phyloP scores from a whole-genome alignment of 352 stramenopile genomes.

The Globisporangium rhizosaccharum region DNA sequence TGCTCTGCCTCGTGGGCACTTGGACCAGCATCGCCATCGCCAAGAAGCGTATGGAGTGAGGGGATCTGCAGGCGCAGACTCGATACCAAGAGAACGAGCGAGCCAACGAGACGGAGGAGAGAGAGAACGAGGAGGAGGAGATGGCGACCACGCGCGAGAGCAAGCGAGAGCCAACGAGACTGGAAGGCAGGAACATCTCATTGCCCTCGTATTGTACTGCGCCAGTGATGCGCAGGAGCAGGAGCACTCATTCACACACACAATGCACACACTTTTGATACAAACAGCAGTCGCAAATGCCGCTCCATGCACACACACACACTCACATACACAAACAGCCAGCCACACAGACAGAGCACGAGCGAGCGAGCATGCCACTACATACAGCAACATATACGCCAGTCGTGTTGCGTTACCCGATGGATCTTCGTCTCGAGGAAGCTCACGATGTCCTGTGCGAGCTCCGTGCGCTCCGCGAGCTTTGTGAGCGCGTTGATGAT shows the following conservation, averaged over 20 bases:
- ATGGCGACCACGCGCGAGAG: background rate
- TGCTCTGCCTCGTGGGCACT: too few species aligned
- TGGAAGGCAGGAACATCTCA: background rate
- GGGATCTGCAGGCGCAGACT: too few species aligned
- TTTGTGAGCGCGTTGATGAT: constrained; percentile 88
- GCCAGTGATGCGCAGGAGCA: background rate
- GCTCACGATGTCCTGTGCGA: constrained; percentile 78
- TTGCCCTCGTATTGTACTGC: background rate
- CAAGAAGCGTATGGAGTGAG: too few species aligned
- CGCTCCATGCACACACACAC: background rate
- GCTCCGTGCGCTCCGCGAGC: constrained; percentile 68
- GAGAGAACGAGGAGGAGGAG: background rate
- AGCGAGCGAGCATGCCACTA: background rate
- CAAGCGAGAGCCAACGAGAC: background rate
- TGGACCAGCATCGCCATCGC: too few species aligned
- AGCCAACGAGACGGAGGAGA: constrained; percentile 4
- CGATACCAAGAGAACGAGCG: background rate
- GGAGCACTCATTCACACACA: background rate
- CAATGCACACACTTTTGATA: background rate
- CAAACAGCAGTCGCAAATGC: background rate
- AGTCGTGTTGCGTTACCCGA: constrained; percentile 37
- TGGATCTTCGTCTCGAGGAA: constrained; percentile 89
- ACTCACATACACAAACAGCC: background rate
- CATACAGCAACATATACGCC: background rate
- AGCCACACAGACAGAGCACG: constrained; percentile 6